Conservation (phyloP, 805 yeast species). For the Teunomyces gatunensis region DNA sequence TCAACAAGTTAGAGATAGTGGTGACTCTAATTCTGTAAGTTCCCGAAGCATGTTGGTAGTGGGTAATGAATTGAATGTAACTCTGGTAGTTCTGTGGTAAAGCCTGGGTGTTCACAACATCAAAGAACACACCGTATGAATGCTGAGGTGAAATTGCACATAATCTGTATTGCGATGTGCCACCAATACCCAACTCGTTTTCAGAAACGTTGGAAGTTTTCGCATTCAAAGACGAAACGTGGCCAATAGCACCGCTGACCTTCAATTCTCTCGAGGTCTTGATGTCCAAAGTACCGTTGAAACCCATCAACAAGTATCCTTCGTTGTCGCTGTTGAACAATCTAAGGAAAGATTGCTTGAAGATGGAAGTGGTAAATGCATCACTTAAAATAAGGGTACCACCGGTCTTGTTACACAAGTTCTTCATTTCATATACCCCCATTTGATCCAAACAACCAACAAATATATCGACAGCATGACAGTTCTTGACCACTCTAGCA, state of each 20-base stretch:
- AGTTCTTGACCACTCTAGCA: constrained; percentile 62
- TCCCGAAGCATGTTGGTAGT: constrained; percentile 95
- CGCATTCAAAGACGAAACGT: constrained; percentile 71
- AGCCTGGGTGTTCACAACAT: constrained; percentile 53
- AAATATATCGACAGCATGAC: constrained; percentile 84
- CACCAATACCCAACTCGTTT: constrained; percentile 91
- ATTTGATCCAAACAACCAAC: constrained; percentile 97
- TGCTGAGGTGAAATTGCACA: constrained; percentile 83
- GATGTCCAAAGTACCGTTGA: constrained; percentile 84
- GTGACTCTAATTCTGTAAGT: constrained; percentile 87
- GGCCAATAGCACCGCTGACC: constrained; percentile 91
- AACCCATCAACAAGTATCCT: constrained; percentile 84
- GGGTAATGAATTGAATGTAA: constrained; percentile 81
- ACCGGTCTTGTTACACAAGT: constrained; percentile 80
- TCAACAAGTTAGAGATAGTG: constrained; percentile 62
- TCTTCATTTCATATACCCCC: constrained; percentile 92
- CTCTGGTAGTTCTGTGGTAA: constrained; percentile 48
- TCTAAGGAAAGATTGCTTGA: constrained; percentile 87
- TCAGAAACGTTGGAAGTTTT: constrained; percentile 80
- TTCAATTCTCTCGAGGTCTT: constrained; percentile 85
- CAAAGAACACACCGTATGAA: constrained; percentile 87
- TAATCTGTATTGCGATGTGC: constrained; percentile 84
- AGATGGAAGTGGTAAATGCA: constrained; percentile 91
- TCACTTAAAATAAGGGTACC: constrained; percentile 87
- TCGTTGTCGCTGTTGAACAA: constrained; percentile 84